A percentile compares a stretch with the other conserved stretches of the same genome.
These are phyloP conservation scores for Sedum album DNA, from an alignment of 164 flowering plant genomes.

Conservation along the genomic window DNA sequence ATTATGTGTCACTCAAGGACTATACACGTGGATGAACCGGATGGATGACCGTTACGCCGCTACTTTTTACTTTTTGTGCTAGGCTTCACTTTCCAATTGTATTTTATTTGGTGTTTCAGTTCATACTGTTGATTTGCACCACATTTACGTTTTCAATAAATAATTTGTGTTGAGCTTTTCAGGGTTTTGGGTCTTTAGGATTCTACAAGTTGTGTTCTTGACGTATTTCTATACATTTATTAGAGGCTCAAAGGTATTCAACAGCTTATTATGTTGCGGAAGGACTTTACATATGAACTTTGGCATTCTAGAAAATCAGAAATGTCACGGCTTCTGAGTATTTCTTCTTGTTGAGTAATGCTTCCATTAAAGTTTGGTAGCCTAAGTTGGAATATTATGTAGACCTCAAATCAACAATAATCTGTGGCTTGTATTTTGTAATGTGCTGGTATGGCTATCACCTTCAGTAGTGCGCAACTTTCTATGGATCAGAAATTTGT, in stretches of 20 bases:
- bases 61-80: too few species aligned
- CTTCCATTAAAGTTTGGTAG: neutral
- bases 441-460: neutral
- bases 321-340: neutral
- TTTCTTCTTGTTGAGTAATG: neutral
- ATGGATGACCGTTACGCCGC: too few species aligned
- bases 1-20: too few species aligned
- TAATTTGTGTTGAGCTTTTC: neutral
- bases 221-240: too few species aligned
- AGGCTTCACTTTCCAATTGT: neutral
- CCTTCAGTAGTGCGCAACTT: constrained; percentile 4
- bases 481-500: constrained; percentile 1
- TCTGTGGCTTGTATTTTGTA: neutral
- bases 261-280: neutral
- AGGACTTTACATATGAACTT: neutral
- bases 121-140: neutral
- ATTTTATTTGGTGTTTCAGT: too few species aligned
- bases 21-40: too few species aligned
- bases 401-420: neutral
- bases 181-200: neutral
- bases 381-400: neutral
- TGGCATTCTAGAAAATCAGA: neutral
- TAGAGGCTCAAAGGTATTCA: too few species aligned
- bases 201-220: neutral
- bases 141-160: neutral